Evolutionary conservation across 2,329 filamentous ascomycete genomes (phyloP), one percentile per base, ranked within the genome.

Genomic region (Diaporthe sp.): DNA sequence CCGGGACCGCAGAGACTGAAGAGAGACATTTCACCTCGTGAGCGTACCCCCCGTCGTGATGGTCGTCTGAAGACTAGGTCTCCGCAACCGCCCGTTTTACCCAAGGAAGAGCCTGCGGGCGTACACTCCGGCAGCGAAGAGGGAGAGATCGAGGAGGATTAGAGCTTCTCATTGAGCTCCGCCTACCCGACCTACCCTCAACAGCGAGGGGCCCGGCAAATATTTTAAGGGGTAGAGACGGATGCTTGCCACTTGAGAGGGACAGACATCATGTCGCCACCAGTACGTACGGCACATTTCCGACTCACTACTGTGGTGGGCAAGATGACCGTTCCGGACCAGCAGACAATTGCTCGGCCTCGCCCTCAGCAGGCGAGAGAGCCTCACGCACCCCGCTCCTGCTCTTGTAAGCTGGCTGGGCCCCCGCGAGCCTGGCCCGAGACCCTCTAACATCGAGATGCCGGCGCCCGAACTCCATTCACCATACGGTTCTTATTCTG

Each of bases 101-200:
- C 78, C 65, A 86, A 88, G 77, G 85, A 90, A 75, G 92, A 94
- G 77, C 87, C 91, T 69, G 86, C 88, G 63, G 90, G 88, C 72
- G 87, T 95, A 72, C 92, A 94, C 80, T 96, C 94, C 74, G 97
- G 97, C 70, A 98, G 96, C 81, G 97, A 99, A 85, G 97, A 99
- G 84, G 97, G 97, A 70, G 97, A 99, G 86, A 98, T 99, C 79
- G 97, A 98, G 84, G 96, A 98, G 87, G 90, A 92, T 78, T 91
- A 85, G 81, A 47, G 73, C 73, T 78, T 76, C 73, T 77, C 65
- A 73, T 76, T 50, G 75, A 77, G 77, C 76, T 55, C 42, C 58
- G 47, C 69, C 58, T 42, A 61, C 32, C 25, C 42, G 32, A 39
- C 27, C 25, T 75, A 73, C 78, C 75, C 78, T 78, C 61, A 71